Evolutionary conservation across 2,329 filamentous ascomycete species (phyloP), one percentile per base, ranked within the genome.

Genomic region (Paraphoma sp.): DNA sequence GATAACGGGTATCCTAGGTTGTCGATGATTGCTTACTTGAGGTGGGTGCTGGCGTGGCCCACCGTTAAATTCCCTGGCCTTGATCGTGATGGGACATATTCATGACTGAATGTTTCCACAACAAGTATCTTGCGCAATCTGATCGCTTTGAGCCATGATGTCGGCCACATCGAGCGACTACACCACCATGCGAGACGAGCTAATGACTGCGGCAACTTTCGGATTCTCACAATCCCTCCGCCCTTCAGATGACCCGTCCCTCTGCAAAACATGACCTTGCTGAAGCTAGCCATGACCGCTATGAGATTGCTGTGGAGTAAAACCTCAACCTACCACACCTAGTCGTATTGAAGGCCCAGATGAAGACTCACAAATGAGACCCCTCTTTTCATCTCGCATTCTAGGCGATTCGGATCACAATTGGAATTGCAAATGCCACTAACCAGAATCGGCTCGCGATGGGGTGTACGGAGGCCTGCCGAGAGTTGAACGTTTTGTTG

Each of bases 401-500:
- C 10, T 42, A 4, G 16, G 14, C 8, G n/a, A 42, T n/a, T 16
- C 40, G 16, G 38, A 23, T 23, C 2, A 23, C 23, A 23, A 23
- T 23, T 23, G 23, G 5, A 23, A 23, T 23, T 23, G 23, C 5
- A 23, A 3, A 23, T 23, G 23, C 10, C 3, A 42, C 8, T 42
- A 36, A 2, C 33, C 10, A 36, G 33, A 10, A 10, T 36, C 7
- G 9, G 14, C 33, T 10, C 14, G 9, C 33, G 3, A 36, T 36
- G 40, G 11, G 5, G 40, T 50, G 47, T 51, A 46, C 56, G 57
- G 53, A 56, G 48, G 47, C 42, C 29, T 55, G 53, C 53, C 53
- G 54, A 59, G 54, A 41, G 47, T 47, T 57, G 36, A 6, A 14
- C 14, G 43, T 63, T 66, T 63, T 66, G 64, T 67, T 69, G 64